Base-by-base conservation (phyloP, 2,329 filamentous ascomycete genomes). In the Hymenoscyphus repandus region DNA sequence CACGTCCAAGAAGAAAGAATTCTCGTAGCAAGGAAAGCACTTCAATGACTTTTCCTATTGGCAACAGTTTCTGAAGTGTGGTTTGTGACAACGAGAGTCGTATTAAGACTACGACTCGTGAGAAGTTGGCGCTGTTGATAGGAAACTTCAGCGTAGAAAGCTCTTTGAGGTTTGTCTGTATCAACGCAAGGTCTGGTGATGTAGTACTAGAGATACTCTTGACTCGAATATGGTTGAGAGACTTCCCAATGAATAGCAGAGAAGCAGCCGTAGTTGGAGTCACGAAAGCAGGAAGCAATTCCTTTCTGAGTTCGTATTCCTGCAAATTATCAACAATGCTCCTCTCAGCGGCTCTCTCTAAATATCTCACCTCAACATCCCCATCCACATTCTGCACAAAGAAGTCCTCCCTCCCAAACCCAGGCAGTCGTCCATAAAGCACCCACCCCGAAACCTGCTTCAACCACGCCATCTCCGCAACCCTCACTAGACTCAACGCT, bases 401-500 rank as follows among this genome's bases (percentile, higher is more conserved):
- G 66, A 97, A 97, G 68, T 97, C 92, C n/a, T 80, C 77, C 5
- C 77, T 79, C 2, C 89, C 90, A 65, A 88, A 84, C 12, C 77
- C 78, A 0, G 92, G 91, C 51, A 96, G 70, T 45, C 86, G 82
- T 5, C 93, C 93, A 66, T 96, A 95, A 12, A 97, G 70, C 7
- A 97, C 77, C 92, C 92, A 99, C 22, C 88, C 87, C 3, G 90
- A 88, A 10, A 95, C 77, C 64, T 96, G 90, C 67, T 90, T 88
- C 64, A 97, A 73, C 93, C 93, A 99, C 7, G 91, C 87, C 30
- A 81, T 86, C 70, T 99, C 92, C 0, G 90, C 91, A 18, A 89
- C 74, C 12, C 74, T 79, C n/a, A 89, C 78, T 33, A 97, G 72
- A 52, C 85, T 81, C 56, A 82, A 71, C 0, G 90, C 86, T 36